Conservation (phyloP, 2,329 filamentous ascomycete species). For the Phialocephala subalpina region DNA sequence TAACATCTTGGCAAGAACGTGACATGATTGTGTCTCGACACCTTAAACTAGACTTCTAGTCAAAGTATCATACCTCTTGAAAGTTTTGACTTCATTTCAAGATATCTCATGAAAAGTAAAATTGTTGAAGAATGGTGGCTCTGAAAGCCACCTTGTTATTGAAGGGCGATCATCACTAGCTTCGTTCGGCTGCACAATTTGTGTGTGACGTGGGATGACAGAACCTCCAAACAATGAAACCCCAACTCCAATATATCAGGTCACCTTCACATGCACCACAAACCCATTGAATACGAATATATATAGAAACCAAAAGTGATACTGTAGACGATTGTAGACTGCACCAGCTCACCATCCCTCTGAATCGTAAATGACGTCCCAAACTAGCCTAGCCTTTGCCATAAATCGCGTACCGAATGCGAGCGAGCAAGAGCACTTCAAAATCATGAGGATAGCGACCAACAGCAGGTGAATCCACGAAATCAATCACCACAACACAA, state of each 20-base stretch:
- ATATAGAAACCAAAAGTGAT: not conserved
- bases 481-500: conserved; percentile 39
- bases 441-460: conserved; percentile 23
- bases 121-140: conserved; percentile 11
- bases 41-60: too few relatives aligned
- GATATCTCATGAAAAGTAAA: not conserved
- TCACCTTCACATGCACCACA: conserved; percentile 2
- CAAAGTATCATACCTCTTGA: not conserved
- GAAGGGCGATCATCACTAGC: conserved; percentile 9
- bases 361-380: conserved; percentile 20
- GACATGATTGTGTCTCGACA: too few relatives aligned
- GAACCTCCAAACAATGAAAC: conserved; percentile 23
- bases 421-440: conserved; percentile 13
- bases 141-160: not conserved
- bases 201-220: conserved; percentile 17
- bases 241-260: conserved; percentile 10
- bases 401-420: not conserved
- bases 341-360: not conserved
- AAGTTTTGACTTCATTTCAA: not conserved
- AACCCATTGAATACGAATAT: not conserved
- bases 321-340: not conserved
- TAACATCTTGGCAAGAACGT: too few relatives aligned
- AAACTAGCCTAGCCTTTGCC: conserved; percentile 22
- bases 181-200: conserved; percentile 6
- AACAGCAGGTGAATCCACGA: conserved; percentile 20